Conservation (phyloP, 2,329 filamentous ascomycete species). For the Neonectria ditissima region DNA sequence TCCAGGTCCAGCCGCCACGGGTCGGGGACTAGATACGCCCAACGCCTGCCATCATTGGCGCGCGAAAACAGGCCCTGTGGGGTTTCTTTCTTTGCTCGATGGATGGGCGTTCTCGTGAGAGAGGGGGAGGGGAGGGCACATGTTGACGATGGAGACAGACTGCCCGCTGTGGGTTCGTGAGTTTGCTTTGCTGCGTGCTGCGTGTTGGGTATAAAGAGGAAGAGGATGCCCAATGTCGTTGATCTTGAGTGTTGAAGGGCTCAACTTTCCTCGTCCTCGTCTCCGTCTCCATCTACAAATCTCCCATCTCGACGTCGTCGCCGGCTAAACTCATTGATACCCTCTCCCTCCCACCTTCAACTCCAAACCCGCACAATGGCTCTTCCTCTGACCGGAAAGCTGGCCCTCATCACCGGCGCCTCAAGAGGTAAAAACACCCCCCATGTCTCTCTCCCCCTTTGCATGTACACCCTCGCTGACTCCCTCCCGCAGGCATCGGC, state of each 20-base stretch:
- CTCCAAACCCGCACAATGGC: conserved; percentile 46
- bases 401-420: conserved; percentile 83
- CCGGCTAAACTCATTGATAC: conserved; percentile 16
- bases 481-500: conserved; percentile 36
- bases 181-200: not conserved
- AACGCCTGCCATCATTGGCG: conserved; percentile 35
- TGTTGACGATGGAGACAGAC: not conserved
- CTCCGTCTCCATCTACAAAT: not conserved
- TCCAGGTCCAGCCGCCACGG: conserved; percentile 34
- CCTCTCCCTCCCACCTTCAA: conserved; percentile 1
- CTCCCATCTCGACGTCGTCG: not conserved
- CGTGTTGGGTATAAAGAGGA: not conserved
- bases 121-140: no score
- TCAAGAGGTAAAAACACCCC: conserved; percentile 71
- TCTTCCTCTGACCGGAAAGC: conserved; percentile 74
- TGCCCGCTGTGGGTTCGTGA: conserved; percentile 1
- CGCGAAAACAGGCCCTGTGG: conserved; percentile 32
- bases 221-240: not conserved
- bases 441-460: not conserved
- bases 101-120: not conserved
- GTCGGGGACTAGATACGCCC: conserved; percentile 9
- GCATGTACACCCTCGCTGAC: conserved; percentile 10
- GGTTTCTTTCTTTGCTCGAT: not conserved
- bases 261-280: not conserved
- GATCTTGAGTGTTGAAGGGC: not conserved